Evolutionary conservation across 148 eudicot species (phyloP), one percentile per base, ranked within the genome.

Genomic region (Gaultheria prostrata): DNA sequence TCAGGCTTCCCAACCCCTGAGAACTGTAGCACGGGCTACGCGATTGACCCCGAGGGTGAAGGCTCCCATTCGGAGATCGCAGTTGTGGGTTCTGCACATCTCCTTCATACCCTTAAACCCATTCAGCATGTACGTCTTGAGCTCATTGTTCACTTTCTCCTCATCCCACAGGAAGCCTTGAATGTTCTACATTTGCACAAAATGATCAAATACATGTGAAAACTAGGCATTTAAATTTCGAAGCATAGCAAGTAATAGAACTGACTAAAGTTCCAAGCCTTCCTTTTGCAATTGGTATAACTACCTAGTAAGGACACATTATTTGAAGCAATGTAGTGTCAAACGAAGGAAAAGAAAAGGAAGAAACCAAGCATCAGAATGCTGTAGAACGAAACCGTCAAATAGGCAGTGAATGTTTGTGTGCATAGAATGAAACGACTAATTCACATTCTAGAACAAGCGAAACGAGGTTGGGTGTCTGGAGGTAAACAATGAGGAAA

Each of bases 141-240:
- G 92, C 91, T 94, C 98, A 11, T 83, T 78, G 88, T 97, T 97
- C 89, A 97, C 99, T 82, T 94, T 91, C 39, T 90, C 95, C 85
- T 97, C 99, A 35, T 94, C 95, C 99, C 99, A 97, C 95, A 97
- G 93, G 89, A 97, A 97, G 0, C 99, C 99, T 90, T 97, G 99
- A 28, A 97, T 97, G 92, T 97, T 97, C 99, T 97, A 81, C 83
- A 87, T 20, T 9, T 2, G 20, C 65, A 80, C 14, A 24, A 56
- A 56, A 50, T 6, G 20, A 56, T 45, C 48, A 45, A 17, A 51
- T 43, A 30, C 11, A 80, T 4, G 13, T 33, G 8, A 17, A 71
- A 35, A 20, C 24, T 48, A 28, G 1, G 15, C 0, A 11, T 50
- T 2, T 50, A 48, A 15, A 15, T 2, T 7, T 35, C 0, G 13